Percentiles rank a stretch among this genome's conserved stretches.
Evolutionary conservation across 2,329 filamentous ascomycete genomes (phyloP).

Genomic region (Neopestalotiopsis sp.): DNA sequence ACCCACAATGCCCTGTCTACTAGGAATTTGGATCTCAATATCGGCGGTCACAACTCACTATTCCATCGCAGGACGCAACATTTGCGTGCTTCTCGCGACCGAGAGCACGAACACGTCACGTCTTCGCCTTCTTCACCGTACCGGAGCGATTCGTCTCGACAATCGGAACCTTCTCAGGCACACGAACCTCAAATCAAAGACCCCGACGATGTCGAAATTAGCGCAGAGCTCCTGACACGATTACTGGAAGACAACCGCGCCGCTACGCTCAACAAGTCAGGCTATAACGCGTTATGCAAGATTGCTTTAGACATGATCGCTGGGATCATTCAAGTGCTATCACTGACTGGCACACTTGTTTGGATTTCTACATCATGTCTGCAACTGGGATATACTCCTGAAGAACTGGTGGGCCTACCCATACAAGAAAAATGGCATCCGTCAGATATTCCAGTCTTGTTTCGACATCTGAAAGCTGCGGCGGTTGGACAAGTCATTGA

Average conservation of each 20-base stretch:
- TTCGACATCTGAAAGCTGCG: neutral
- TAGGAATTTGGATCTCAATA: neutral
- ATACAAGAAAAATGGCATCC: constrained; percentile 1
- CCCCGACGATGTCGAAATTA: neutral
- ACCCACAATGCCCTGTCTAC: neutral
- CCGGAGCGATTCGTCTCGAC: neutral
- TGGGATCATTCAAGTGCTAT: constrained; percentile 87
- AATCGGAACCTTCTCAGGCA: neutral
- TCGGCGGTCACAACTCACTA: neutral
- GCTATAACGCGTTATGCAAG: constrained; percentile 85
- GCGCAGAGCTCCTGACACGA: neutral
- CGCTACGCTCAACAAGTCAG: constrained; percentile 43
- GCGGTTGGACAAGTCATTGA: neutral
- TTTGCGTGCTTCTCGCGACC: constrained; percentile 71
- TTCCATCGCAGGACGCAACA: neutral
- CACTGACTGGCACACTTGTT: constrained; percentile 84
- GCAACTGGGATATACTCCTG: neutral
- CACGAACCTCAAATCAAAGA: neutral
- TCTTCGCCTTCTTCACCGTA: neutral
- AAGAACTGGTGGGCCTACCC: neutral
- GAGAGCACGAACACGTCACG: constrained; percentile 52
- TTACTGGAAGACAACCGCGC: neutral
- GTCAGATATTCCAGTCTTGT: neutral
- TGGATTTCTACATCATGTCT: constrained; percentile 83
- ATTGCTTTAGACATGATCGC: constrained; percentile 87